phyloP scores from a whole-genome alignment of 2,329 filamentous ascomycete species.

The Lizonia empirigonia region DNA sequence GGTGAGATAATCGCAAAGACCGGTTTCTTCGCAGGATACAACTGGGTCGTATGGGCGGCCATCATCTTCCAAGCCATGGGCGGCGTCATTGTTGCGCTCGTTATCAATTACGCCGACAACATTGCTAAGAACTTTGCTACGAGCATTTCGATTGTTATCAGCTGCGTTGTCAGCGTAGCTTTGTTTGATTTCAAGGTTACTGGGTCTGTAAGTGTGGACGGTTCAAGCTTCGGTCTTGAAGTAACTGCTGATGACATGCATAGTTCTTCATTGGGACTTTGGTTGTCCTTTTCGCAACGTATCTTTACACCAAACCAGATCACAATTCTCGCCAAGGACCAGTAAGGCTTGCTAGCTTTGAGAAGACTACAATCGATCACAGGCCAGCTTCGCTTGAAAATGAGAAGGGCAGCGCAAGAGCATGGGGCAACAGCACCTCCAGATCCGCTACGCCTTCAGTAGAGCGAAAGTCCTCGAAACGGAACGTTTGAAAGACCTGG shows the following conservation, averaged over 20 bases:
- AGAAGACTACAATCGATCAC: conserved; percentile 70
- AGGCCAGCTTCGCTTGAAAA: conserved; percentile 31
- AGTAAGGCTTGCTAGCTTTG: conserved; percentile 73
- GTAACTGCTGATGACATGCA: conserved; percentile 15
- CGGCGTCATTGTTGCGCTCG: conserved; percentile 81
- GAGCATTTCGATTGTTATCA: conserved; percentile 87
- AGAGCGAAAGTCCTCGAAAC: conserved; percentile 31
- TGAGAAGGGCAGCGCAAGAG: conserved; percentile 16
- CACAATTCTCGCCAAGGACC: conserved; percentile 60
- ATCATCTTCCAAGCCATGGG: conserved; percentile 82
- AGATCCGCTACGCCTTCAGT: conserved; percentile 32
- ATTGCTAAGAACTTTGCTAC: conserved; percentile 94
- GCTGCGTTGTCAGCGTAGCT: conserved; percentile 81
- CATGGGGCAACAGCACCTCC: conserved; percentile 16
- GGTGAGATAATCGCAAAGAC: conserved; percentile 80
- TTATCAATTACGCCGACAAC: conserved; percentile 83
- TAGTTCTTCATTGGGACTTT: conserved; percentile 83
- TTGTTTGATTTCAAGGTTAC: conserved; percentile 83
- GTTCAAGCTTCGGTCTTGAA: conserved; percentile 1
- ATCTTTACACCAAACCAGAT: conserved; percentile 77
- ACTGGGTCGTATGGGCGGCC: conserved; percentile 85
- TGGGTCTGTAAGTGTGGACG: conserved; percentile 35
- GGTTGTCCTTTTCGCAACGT: conserved; percentile 80
- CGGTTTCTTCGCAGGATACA: conserved; percentile 95
- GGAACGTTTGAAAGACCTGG: conserved; percentile 26